These are phyloP conservation scores for Biancaea sappan DNA, from an alignment of 306 rosid species.

Conservation along the genomic window DNA sequence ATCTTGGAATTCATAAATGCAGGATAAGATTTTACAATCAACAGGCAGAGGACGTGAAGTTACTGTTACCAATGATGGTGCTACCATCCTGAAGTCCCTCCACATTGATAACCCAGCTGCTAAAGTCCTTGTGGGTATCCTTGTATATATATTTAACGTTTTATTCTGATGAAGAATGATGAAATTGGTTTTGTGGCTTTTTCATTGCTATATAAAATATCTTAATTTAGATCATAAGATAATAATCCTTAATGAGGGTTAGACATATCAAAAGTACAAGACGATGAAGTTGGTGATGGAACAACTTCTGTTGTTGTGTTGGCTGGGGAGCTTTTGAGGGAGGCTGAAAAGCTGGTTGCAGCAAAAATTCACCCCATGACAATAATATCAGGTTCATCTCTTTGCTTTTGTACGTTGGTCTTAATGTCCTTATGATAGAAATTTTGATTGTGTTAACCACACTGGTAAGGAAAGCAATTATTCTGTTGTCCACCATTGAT, in stretches of 20 bases:
- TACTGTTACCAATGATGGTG: constrained; percentile 95
- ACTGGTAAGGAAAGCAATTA: constrained; percentile 2
- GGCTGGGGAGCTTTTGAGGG: constrained; percentile 95
- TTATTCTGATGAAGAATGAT: constrained; percentile 3
- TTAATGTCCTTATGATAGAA: constrained; percentile 6
- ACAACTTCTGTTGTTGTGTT: constrained; percentile 98
- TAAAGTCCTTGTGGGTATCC: constrained; percentile 99
- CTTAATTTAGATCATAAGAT: background rate
- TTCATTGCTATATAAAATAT: constrained; percentile 5
- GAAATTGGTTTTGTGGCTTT: background rate
- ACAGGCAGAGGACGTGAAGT: constrained; percentile 90
- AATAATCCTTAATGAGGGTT: constrained; percentile 53
- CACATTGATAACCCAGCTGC: constrained; percentile 99
- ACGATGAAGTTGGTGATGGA: constrained; percentile 99
- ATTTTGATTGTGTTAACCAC: background rate
- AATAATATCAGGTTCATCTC: constrained; percentile 77
- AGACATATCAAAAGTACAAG: constrained; percentile 99
- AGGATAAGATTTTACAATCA: constrained; percentile 97
- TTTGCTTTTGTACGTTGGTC: background rate
- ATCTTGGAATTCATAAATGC: constrained; percentile 30
- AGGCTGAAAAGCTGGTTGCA: constrained; percentile 94
- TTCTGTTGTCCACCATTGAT: background rate
- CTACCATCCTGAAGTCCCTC: constrained; percentile 94
- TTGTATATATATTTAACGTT: constrained; percentile 19
- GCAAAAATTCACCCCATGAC: constrained; percentile 97